Conservation (phyloP, 2,329 filamentous ascomycete species). For the Lachnum nothofagi region DNA sequence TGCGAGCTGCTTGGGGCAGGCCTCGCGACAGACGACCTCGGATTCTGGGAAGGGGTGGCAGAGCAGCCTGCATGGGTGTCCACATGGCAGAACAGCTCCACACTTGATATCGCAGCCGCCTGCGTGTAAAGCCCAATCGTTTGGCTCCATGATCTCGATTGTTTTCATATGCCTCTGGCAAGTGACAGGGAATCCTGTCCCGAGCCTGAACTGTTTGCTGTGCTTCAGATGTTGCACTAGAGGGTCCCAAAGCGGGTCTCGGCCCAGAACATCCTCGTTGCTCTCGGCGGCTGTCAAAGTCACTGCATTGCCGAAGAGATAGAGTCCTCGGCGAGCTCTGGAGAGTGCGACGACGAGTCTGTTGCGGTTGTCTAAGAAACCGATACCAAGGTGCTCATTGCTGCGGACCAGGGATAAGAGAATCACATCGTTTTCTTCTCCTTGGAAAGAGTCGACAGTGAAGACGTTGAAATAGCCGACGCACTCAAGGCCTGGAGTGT, state of each 20-base stretch:
- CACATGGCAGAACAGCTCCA: slow-evolving; percentile 30
- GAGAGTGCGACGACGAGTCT: slow-evolving; percentile 56
- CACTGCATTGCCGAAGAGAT: slow-evolving; percentile 73
- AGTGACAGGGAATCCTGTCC: slow-evolving; percentile 52
- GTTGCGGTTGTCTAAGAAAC: slow-evolving; percentile 65
- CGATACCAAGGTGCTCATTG: slow-evolving; percentile 52
- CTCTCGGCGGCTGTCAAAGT: slow-evolving; percentile 35
- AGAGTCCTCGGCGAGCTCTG: slow-evolving; percentile 73
- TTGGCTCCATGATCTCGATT: slow-evolving; percentile 46
- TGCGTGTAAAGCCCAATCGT: slow-evolving; percentile 48
- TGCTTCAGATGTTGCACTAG: slow-evolving; percentile 39
- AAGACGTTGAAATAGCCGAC: slow-evolving; percentile 50
- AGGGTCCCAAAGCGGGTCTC: slow-evolving; percentile 27
- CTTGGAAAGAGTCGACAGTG: slow-evolving; percentile 86
- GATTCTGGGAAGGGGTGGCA: slow-evolving; percentile 31
- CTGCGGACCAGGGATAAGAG: slow-evolving; percentile 76
- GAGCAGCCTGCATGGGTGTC: slow-evolving; percentile 26
- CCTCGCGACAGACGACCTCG: slow-evolving; percentile 20
- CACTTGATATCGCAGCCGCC: slow-evolving; percentile 51
- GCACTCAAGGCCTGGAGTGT: slow-evolving; percentile 37
- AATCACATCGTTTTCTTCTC: slow-evolving; percentile 82
- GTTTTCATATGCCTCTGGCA: slow-evolving; percentile 56
- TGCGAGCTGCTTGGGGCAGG: slow-evolving; percentile 19
- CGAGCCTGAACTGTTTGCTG: slow-evolving; percentile 32
- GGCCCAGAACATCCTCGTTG: slow-evolving; percentile 12